Percentiles rank a stretch among this genome's conserved stretches.
Conservation (phyloP, 495 filamentous ascomycete species). For the Penicillium egyptiacum region DNA sequence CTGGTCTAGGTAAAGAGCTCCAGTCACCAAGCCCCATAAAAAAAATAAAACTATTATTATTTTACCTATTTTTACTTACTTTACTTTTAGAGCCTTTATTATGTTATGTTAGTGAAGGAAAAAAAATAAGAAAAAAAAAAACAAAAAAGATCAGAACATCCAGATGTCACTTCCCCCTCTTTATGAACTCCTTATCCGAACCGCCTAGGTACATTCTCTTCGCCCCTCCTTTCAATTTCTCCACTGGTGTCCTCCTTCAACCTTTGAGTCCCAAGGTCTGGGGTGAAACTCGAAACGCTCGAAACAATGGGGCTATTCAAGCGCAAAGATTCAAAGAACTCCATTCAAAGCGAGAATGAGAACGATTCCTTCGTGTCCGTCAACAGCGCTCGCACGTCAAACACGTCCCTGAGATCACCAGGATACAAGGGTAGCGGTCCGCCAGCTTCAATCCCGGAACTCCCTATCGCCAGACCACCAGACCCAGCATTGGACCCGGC, state of each 20-base stretch:
- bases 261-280: conserved; percentile 2
- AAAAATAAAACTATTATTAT: neutral
- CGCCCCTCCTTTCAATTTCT: conserved; percentile 10
- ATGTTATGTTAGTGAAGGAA: neutral
- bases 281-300: conserved; percentile 2
- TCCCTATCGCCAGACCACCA: conserved; percentile 79
- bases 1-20: neutral
- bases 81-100: neutral
- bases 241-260: conserved; percentile 1
- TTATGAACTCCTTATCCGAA: conserved; percentile 12
- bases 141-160: neutral
- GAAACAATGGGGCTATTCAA: conserved; percentile 62
- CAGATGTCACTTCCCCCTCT: conserved; percentile 9
- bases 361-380: conserved; percentile 48
- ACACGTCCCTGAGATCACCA: conserved; percentile 57
- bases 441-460: conserved; percentile 55
- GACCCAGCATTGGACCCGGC: conserved; percentile 90
- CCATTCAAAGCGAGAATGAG: conserved; percentile 49
- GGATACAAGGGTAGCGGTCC: conserved; percentile 43
- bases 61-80: conserved; percentile 1
- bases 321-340: conserved; percentile 58
- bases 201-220: neutral
- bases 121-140: neutral
- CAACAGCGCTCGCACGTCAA: conserved; percentile 53
- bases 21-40: conserved; percentile 2